A percentile compares a stretch with the other conserved stretches of the same genome.
These are phyloP conservation scores for Paecilomyces formosus DNA, from an alignment of 2,329 filamentous ascomycete genomes.

Conservation along the genomic window DNA sequence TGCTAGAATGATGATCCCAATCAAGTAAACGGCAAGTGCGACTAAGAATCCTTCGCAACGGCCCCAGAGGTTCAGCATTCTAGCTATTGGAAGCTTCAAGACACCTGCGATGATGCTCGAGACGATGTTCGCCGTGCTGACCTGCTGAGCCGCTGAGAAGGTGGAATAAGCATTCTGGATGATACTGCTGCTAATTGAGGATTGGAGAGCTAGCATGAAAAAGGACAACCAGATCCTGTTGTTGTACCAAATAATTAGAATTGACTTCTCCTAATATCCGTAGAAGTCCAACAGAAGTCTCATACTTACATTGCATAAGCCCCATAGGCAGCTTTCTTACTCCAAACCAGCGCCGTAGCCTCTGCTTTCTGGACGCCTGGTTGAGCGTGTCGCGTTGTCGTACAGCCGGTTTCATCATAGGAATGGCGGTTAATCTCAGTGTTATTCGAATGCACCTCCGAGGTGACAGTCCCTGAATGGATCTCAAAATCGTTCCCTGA, in stretches of 20 bases:
- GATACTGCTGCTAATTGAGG: slow-evolving; percentile 18
- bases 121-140: not conserved
- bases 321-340: slow-evolving; percentile 19
- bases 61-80: slow-evolving; percentile 55
- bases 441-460: not conserved
- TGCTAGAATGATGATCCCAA: slow-evolving; percentile 53
- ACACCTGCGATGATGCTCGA: slow-evolving; percentile 44
- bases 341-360: slow-evolving; percentile 36
- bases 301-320: slow-evolving; percentile 28
- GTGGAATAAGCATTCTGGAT: slow-evolving; percentile 20
- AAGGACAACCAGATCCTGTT: slow-evolving; percentile 28
- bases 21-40: slow-evolving; percentile 35
- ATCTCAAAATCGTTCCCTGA: not conserved
- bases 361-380: slow-evolving; percentile 33
- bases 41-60: slow-evolving; percentile 47
- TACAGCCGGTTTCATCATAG: not conserved
- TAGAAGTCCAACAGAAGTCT: not conserved
- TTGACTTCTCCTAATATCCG: not conserved
- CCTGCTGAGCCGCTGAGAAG: slow-evolving; percentile 17
- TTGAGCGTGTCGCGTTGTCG: slow-evolving; percentile 11
- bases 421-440: not conserved
- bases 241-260: not conserved
- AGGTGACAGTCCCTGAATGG: not conserved
- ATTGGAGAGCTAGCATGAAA: slow-evolving; percentile 29
- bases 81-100: slow-evolving; percentile 51